These are phyloP conservation scores for Tylopilus balloui DNA, from an alignment of 768 basidiomycete species.

Conservation along the genomic window DNA sequence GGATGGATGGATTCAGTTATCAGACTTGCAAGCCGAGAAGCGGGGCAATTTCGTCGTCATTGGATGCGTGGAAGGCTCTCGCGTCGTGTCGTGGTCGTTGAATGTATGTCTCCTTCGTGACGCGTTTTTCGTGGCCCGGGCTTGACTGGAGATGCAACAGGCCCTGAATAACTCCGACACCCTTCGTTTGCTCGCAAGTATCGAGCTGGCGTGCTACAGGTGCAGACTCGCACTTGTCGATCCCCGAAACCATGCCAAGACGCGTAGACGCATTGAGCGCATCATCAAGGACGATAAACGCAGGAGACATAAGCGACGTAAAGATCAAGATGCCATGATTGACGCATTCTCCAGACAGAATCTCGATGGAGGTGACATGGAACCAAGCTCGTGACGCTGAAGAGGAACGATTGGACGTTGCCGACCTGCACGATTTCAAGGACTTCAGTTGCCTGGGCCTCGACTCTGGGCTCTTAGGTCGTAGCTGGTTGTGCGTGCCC, in stretches of 20 bases:
- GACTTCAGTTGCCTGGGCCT: slow-evolving; percentile 11
- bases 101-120: slow-evolving; percentile 48
- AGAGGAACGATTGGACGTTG: slow-evolving; percentile 4
- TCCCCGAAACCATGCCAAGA: slow-evolving; percentile 59
- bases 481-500: slow-evolving; percentile 9
- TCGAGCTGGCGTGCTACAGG: slow-evolving; percentile 79
- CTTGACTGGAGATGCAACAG: slow-evolving; percentile 35
- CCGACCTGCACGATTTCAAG: slow-evolving; percentile 9
- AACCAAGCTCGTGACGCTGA: slow-evolving; percentile 23
- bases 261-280: slow-evolving; percentile 68
- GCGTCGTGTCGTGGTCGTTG: slow-evolving; percentile 81
- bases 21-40: slow-evolving; percentile 80
- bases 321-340: slow-evolving; percentile 79
- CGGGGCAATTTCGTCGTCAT: slow-evolving; percentile 85
- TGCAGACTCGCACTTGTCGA: slow-evolving; percentile 66
- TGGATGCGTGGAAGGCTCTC: slow-evolving; percentile 67
- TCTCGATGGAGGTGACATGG: slow-evolving; percentile 30
- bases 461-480: slow-evolving; percentile 1
- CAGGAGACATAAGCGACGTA: slow-evolving; percentile 73
- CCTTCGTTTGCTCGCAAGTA: slow-evolving; percentile 73
- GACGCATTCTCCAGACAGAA: slow-evolving; percentile 66
- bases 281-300: slow-evolving; percentile 84
- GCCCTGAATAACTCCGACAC: slow-evolving; percentile 82
- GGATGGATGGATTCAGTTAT: slow-evolving; percentile 37
- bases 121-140: slow-evolving; percentile 1